Conservation (phyloP, 2,329 filamentous ascomycete genomes). For the Podosphaera fusca region DNA sequence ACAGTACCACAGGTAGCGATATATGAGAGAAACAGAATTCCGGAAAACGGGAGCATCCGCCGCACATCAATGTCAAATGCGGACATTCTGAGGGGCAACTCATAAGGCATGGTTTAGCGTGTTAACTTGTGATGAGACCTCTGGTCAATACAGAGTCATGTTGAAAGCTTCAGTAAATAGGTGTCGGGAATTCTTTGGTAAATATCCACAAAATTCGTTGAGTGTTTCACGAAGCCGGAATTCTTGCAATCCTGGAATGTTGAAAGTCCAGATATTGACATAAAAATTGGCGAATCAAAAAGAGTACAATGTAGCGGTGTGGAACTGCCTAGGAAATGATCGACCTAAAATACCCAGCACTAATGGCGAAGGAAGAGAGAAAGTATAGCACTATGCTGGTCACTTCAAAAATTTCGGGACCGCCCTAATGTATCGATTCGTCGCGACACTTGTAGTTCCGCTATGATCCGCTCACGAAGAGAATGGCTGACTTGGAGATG, state of each 20-base stretch:
- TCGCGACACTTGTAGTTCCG: neutral
- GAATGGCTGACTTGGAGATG: too few relatives aligned
- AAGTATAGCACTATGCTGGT: neutral
- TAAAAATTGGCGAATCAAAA: neutral
- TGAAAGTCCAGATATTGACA: neutral
- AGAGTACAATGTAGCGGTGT: neutral
- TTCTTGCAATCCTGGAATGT: neutral
- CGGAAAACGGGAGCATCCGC: neutral
- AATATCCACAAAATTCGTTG: neutral
- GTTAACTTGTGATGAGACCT: too few relatives aligned
- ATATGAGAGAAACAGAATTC: neutral
- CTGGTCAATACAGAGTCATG: too few relatives aligned
- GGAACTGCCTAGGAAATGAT: neutral
- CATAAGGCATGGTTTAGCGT: neutral
- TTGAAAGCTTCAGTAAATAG: too few relatives aligned
- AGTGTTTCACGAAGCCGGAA: neutral
- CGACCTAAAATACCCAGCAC: neutral
- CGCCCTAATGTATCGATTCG: neutral
- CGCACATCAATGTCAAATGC: neutral
- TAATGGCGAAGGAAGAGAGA: neutral
- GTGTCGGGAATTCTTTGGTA: too few relatives aligned
- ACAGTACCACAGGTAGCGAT: too few relatives aligned
- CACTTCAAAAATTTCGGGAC: neutral
- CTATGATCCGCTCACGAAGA: neutral
- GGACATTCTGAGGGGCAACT: neutral